Base-by-base conservation (phyloP, 805 yeast genomes). In the Ogataea nakhonphanomensis region DNA sequence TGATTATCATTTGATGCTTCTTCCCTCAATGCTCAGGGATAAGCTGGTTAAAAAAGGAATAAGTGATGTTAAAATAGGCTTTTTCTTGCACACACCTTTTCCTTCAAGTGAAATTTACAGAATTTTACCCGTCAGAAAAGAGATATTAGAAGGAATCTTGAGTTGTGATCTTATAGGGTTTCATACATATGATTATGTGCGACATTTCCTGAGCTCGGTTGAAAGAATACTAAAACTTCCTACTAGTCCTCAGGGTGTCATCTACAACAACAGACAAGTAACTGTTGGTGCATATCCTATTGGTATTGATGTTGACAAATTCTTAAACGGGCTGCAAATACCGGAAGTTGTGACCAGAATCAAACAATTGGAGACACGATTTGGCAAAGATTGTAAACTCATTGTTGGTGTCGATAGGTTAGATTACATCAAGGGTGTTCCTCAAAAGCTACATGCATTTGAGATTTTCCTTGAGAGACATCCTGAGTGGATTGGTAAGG, bases 401-500 rank as follows among this genome's bases (percentile, higher is more conserved):
- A 87, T 93, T 45, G 96, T 93, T 26, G 99, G 99, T 33, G 97
- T 95, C 28, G 99, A 93, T 65, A 75, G 99, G 54, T 68, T 93
- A 47, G 99, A 93, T 59, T 93, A 93, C 60, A 93, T 93, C 62
- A 93, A 93, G 64, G 99, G 99, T 38, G 96, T 93, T 6, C 99
- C 99, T 1, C 98, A 93, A 58, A 93, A 93, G 59, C 70, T 93
- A 35, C 97, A 91, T 59, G 98, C 98, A 1, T 85, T 93, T 65
- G 98, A 93, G 59, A 86, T 90, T 9, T 93, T 93, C 51, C 66
- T 93, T 35, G 79, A 80, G 31, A 95, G 87, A 53, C 95, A 93
- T 61, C 99, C 99, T 0, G 96, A 91, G 64, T 93, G 96, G 96
- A 86, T 90, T 25, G 99, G 99, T 8, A 93, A 93, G 63, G 97